A percentile compares a stretch with the other conserved stretches of the same genome.
Conservation (phyloP, 164 flowering plant genomes). For the Kalanchoe fedtschenkoi region DNA sequence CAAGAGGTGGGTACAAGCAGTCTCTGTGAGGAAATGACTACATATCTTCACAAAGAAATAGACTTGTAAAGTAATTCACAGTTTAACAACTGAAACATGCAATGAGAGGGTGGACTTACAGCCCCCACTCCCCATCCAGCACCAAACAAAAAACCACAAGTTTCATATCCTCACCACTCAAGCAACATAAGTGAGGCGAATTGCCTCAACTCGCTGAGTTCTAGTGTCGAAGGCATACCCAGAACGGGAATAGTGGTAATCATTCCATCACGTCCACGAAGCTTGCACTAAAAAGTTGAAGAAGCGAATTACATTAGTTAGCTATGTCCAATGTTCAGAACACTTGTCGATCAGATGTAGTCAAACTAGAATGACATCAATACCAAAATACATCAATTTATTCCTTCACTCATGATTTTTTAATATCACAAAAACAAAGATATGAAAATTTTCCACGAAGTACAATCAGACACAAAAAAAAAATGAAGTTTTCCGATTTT, state of each 20-base stretch:
- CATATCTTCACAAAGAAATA: neutral
- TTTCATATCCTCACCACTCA: slow-evolving; percentile 81
- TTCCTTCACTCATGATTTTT: no score
- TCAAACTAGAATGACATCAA: neutral
- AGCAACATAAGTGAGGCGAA: slow-evolving; percentile 60
- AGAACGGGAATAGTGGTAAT: slow-evolving; percentile 55
- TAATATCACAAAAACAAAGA: no score
- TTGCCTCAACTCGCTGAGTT: slow-evolving; percentile 26
- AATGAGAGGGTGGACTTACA: slow-evolving; percentile 23
- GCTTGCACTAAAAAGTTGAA: slow-evolving; percentile 53
- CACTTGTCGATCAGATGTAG: neutral
- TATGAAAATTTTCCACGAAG: no score
- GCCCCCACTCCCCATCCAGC: slow-evolving; percentile 70
- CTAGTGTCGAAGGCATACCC: slow-evolving; percentile 48
- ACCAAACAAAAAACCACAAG: slow-evolving; percentile 50
- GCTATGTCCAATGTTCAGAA: neutral
- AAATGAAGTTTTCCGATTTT: no score
- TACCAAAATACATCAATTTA: no score
- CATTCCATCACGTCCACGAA: slow-evolving; percentile 73
- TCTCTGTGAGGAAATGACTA: neutral
- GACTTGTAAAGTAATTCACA: neutral
- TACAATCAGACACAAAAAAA: no score
- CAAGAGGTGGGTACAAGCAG: neutral
- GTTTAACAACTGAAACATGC: neutral
- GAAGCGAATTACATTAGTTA: neutral